Evolutionary conservation across 1,284 basidiomycete genomes (phyloP).

Genomic region (Amylostereum areolatum): DNA sequence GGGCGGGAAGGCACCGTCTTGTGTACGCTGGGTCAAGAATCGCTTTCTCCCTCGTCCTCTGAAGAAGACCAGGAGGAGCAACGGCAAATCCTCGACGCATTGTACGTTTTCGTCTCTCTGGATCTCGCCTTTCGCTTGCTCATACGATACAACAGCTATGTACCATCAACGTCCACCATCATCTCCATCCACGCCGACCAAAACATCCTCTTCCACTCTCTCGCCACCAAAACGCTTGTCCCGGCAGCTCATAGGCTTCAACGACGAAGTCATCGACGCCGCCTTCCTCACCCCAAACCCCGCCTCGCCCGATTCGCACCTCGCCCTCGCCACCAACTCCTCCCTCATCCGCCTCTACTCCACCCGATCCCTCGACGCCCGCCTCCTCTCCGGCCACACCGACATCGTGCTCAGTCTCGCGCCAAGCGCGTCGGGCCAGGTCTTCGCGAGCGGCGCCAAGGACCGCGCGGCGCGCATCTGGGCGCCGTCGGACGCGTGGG

Average conservation of each 20-base stretch:
- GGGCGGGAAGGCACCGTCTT: slow-evolving; percentile 58
- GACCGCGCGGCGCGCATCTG: slow-evolving; percentile 88
- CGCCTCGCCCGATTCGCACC: slow-evolving; percentile 50
- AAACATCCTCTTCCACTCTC: slow-evolving; percentile 87
- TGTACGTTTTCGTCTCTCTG: slow-evolving; percentile 43
- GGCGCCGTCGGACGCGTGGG: slow-evolving; percentile 44
- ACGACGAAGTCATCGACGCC: slow-evolving; percentile 95
- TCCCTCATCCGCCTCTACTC: slow-evolving; percentile 88
- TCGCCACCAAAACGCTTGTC: slow-evolving; percentile 57
- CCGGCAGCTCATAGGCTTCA: slow-evolving; percentile 95
- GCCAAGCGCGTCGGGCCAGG: slow-evolving; percentile 54
- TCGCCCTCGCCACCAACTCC: slow-evolving; percentile 96
- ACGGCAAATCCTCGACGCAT: slow-evolving; percentile 62
- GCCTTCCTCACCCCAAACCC: slow-evolving; percentile 59
- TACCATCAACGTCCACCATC: slow-evolving; percentile 58
- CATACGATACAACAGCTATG: slow-evolving; percentile 46
- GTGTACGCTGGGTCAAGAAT: slow-evolving; percentile 54
- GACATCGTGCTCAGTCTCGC: slow-evolving; percentile 91
- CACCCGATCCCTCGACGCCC: slow-evolving; percentile 66
- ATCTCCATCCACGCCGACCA: slow-evolving; percentile 95
- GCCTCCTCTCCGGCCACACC: slow-evolving; percentile 81
- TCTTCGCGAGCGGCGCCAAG: slow-evolving; percentile 89
- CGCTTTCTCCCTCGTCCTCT: slow-evolving; percentile 3
- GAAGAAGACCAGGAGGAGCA: slow-evolving; percentile 71
- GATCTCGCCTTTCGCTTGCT: slow-evolving; percentile 15